phyloP scores from a whole-genome alignment of 495 filamentous ascomycete genomes.

The Penicillium verhagenii region DNA sequence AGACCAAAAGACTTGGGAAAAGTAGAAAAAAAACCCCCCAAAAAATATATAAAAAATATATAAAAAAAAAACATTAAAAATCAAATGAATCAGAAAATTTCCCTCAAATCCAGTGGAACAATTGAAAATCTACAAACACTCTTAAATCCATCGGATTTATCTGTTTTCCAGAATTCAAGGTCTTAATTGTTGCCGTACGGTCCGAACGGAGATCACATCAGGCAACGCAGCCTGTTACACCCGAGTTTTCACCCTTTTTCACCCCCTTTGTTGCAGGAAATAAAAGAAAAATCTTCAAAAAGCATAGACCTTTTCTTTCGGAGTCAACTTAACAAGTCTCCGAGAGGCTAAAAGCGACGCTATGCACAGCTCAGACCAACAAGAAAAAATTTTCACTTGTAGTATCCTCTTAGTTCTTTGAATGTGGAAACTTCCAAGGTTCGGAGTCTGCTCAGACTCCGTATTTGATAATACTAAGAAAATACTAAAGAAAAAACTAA shows the following conservation, averaged over 20 bases:
- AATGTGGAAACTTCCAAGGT: neutral
- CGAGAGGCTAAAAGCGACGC: neutral
- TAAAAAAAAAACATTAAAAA: neutral
- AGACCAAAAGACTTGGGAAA: no score
- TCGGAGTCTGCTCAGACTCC: neutral
- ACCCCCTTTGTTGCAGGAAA: neutral
- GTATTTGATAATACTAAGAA: neutral
- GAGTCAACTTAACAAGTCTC: neutral
- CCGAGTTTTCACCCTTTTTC: neutral
- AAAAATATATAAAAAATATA: no score
- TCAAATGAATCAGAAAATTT: no score
- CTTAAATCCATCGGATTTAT: no score
- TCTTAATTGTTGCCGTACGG: conserved; percentile 24
- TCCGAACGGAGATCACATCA: conserved; percentile 26
- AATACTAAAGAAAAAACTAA: no score
- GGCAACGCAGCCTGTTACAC: conserved; percentile 13
- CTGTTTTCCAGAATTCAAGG: no score
- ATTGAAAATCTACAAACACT: no score
- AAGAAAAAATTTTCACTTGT: neutral
- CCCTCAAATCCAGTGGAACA: no score
- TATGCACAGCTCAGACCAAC: conserved; percentile 3
- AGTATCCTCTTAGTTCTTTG: neutral
- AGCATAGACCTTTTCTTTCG: neutral
- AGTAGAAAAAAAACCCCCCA: no score
- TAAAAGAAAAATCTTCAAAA: neutral